Evolutionary conservation across 345 rosid species (phyloP), one percentile per base, ranked within the genome.

Genomic region (Aquilaria sinensis): DNA sequence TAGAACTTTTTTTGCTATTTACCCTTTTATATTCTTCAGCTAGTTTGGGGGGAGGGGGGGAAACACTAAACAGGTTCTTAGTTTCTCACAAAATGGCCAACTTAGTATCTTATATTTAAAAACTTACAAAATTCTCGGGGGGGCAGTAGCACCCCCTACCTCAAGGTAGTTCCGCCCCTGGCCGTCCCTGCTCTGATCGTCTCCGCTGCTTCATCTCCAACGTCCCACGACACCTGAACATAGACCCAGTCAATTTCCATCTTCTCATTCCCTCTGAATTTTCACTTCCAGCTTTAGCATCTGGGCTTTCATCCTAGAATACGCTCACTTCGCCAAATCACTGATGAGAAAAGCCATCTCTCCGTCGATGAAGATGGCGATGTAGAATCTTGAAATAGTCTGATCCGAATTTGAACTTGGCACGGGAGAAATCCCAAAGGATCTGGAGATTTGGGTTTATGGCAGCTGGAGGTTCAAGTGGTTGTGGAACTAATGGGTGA

Each of bases 181-280:
- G 23, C 23, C 23, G 23, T 16, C 23, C 23, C 23, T 16, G 23
- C 23, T 16, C 23, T 16, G 23, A 16, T 16, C 23, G 23, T 16
- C 23, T 16, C 23, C 23, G 23, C 23, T 16, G 23, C 23, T 16
- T 16, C 23, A 16, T 16, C 23, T 16, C 23, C 23, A 16, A 94
- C 91, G 53, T 94, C 99, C 99, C 99, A 90, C 0, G 96, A 94
- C 74, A 94, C 74, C 59, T 88, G 94, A 6, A 90, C 64, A 9
- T 74, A 34, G 12, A 82, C 88, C 1, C 96, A 96, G 13, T 88
- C 96, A 1, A 90, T 77, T 54, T 82, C 96, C 11, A 86, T 77
- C 67, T 73, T 80, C 77, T 90, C 99, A 45, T 80, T 94, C 14
- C 99, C 99, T 47, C 99, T 69, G 31, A 94, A 94, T 72, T 90